Base-by-base conservation (phyloP, 2,329 filamentous ascomycete genomes). In the Sclerotinia trifoliorum region DNA sequence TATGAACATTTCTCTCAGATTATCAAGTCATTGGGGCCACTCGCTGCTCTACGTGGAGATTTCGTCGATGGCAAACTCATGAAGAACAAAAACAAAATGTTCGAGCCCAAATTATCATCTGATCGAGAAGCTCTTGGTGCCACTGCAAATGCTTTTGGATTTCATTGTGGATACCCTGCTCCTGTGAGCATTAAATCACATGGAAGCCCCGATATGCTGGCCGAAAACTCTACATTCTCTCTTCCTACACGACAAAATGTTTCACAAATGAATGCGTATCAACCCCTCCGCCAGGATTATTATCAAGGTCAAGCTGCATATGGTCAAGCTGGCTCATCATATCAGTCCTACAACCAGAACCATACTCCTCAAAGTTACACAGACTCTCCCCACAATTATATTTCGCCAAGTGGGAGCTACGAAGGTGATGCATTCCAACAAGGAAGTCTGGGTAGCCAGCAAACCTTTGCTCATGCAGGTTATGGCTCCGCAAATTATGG, bases 121-220 rank as follows among this genome's bases (percentile, higher is more conserved):
- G 60, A 63, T 15, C 46, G 60, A 17, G 48, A 51, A 49, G 60
- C 60, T 8, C 60, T 63, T 42, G 60, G 60, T 51, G 32, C 46
- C 24, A 49, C 46, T 11, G 32, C 48, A 8, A 63, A 63, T 32
- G 8, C 46, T 26, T 35, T 63, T 24, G 46, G 60, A 11, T 63
- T 63, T 26, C 60, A 63, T 24, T 32, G 19, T 63, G 60, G 46
- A 5, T 63, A 63, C 8, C 60, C 60, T 39, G 60, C 46, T 15
- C 46, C 46, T 1, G 29, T 51, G 5, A 26, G 17, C 24, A 39
- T 63, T 8, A 49, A 63, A 32, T 63, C 46, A 7, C 46, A 51
- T 51, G 46, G 29, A 21, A 62, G 21, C 15, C 46, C 60, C 3
- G 21, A 39, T 15, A 63, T 63, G 32, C 10, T 51, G 7, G 8